Percentiles rank a stretch among this genome's conserved stretches.
Conservation (phyloP, 1,284 basidiomycete species). For the Phylloboletellus chloephorus region DNA sequence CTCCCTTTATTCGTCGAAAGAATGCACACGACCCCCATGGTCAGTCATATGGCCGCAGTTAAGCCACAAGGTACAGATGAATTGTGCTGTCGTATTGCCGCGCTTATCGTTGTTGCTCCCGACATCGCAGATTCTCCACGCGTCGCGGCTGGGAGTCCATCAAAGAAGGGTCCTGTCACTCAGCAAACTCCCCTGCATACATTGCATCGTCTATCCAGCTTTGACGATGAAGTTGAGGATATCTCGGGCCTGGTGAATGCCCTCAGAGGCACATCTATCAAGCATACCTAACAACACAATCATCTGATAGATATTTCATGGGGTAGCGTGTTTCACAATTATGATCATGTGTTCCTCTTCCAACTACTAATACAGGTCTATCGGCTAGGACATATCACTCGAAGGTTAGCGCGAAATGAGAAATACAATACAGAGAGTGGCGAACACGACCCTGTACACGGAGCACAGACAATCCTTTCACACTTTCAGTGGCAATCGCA, state of each 20-base stretch:
- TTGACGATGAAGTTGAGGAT: slow-evolving; percentile 4
- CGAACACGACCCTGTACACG: not conserved
- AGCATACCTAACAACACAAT: not conserved
- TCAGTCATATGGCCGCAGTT: slow-evolving; percentile 42
- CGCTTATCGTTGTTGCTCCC: slow-evolving; percentile 1
- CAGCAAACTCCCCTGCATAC: not conserved
- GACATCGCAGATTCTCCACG: slow-evolving; percentile 18
- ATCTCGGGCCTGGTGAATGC: slow-evolving; percentile 9
- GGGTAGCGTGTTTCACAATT: not conserved
- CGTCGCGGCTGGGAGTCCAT: slow-evolving; percentile 2
- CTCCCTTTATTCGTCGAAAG: slow-evolving; percentile 47
- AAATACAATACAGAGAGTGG: not conserved
- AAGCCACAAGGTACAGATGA: slow-evolving; percentile 41
- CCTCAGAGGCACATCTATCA: slow-evolving; percentile 14
- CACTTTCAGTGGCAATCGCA: slow-evolving; percentile 38
- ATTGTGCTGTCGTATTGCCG: not conserved
- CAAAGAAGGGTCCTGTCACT: not conserved
- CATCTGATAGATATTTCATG: not conserved
- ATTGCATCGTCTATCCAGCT: not conserved
- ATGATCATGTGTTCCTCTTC: not conserved
- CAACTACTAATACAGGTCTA: not conserved
- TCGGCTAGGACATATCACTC: not conserved
- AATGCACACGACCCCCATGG: slow-evolving; percentile 37
- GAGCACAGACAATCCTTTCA: slow-evolving; percentile 7
- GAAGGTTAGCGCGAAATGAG: not conserved